Evolutionary conservation across 148 eudicot genomes (phyloP), one percentile per base, ranked within the genome.

Genomic region (Selenicereus undatus): DNA sequence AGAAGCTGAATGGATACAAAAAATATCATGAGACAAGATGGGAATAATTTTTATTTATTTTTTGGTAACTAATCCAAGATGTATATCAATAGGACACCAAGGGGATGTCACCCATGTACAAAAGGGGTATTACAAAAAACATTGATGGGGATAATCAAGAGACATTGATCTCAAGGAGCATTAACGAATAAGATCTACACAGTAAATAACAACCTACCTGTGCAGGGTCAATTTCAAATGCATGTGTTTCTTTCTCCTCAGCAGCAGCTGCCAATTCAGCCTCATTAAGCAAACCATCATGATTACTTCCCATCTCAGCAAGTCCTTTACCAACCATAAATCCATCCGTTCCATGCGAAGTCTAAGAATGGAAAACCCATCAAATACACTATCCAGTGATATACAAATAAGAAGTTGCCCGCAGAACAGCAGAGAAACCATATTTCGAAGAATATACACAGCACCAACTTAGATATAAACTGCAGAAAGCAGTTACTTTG

Each of bases 221-320:
- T 80, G 87, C 76, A 73, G 99, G 97, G 78, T 96, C 97, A 70
- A 96, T 87, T 84, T 96, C 99, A 85, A 96, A 96, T 39, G 98
- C 82, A 87, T 93, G 99, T 76, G 95, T 90, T 85, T 92, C 98
- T 88, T 94, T 96, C 82, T 96, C 99, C 89, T 96, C 99, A 84
- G 97, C 94, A 74, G 87, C 97, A 27, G 98, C 97, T 13, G 98
- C 99, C 84, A 96, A 75, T 75, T 94, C 94, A 50, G 93, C 94
- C 88, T 91, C 97, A 88, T 90, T 94, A 50, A 96, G 89, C 90
- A 96, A 83, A 81, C 88, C 95, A 75, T 85, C 92, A 81, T 92
- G 97, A 62, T 88, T 81, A 70, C 85, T 83, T 85, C 87, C 89
- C 71, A 88, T 83, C 88, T 96, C 98, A 77, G 88, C 88, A 83